A percentile compares a stretch with the other conserved stretches of the same genome.
These are phyloP conservation scores for Yarrowia alimentaria DNA, from an alignment of 805 yeast species.

Conservation along the genomic window DNA sequence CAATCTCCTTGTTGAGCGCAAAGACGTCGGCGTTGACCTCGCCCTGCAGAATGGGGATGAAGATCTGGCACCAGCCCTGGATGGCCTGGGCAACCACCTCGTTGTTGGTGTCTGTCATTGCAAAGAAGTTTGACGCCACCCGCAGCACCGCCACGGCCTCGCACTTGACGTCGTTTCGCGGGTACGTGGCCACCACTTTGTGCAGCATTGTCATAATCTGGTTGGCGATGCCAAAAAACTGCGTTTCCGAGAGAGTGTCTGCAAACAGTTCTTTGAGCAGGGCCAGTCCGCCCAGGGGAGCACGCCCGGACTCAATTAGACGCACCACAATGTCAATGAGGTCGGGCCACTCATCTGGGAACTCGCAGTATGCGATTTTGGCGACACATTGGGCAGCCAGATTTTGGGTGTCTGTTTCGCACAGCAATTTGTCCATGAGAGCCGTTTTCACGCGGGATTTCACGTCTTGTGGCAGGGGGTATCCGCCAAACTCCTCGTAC, in stretches of 20 bases:
- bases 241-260: slow-evolving; percentile 81
- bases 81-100: slow-evolving; percentile 11
- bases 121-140: slow-evolving; percentile 37
- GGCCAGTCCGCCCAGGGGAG: slow-evolving; percentile 44
- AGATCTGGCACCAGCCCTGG: slow-evolving; percentile 25
- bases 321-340: slow-evolving; percentile 47
- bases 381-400: slow-evolving; percentile 67
- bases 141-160: slow-evolving; percentile 40
- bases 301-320: slow-evolving; percentile 39
- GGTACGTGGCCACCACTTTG: slow-evolving; percentile 5
- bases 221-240: slow-evolving; percentile 70
- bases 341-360: slow-evolving; percentile 94
- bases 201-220: slow-evolving; percentile 30
- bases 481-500: slow-evolving; percentile 70
- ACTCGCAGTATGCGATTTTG: slow-evolving; percentile 84
- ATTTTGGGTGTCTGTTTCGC: slow-evolving; percentile 41
- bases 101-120: slow-evolving; percentile 32
- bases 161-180: slow-evolving; percentile 29
- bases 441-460: slow-evolving; percentile 53
- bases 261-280: slow-evolving; percentile 67
- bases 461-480: slow-evolving; percentile 53
- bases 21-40: slow-evolving; percentile 1
- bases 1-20: slow-evolving; percentile 10
- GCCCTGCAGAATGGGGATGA: slow-evolving; percentile 5
- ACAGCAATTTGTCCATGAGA: slow-evolving; percentile 49